These are phyloP conservation scores for Prunus mira DNA, from an alignment of 306 rosid species.

Conservation along the genomic window DNA sequence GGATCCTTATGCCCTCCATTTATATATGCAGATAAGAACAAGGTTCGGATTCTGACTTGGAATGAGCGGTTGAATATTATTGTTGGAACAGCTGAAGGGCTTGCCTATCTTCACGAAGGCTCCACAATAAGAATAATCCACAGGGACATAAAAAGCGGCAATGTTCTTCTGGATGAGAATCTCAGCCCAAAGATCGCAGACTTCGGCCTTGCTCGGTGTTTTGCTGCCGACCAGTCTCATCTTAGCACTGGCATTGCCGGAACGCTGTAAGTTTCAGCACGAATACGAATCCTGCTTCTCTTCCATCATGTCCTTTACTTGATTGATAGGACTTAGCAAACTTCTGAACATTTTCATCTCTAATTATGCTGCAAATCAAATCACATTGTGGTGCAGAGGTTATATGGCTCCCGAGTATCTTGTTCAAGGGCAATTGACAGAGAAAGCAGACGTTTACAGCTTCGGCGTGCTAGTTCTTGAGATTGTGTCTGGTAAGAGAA, in stretches of 20 bases:
- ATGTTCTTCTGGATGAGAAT: slow-evolving; percentile 77
- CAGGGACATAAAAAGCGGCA: slow-evolving; percentile 89
- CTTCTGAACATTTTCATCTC: background rate
- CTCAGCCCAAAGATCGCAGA: slow-evolving; percentile 79
- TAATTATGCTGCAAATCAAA: background rate
- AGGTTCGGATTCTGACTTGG: slow-evolving; percentile 64
- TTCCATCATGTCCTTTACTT: no score
- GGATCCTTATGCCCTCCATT: background rate
- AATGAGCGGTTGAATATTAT: slow-evolving; percentile 58
- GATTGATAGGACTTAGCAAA: no score
- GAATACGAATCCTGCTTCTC: no score
- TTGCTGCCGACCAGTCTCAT: slow-evolving; percentile 67
- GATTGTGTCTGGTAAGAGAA: slow-evolving; percentile 69
- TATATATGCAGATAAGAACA: slow-evolving; percentile 51
- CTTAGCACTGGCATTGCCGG: slow-evolving; percentile 92
- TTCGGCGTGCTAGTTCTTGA: slow-evolving; percentile 82
- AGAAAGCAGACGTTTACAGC: slow-evolving; percentile 81
- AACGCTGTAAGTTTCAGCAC: slow-evolving; percentile 61
- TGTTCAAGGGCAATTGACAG: slow-evolving; percentile 78
- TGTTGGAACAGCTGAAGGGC: slow-evolving; percentile 83
- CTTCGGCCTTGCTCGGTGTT: slow-evolving; percentile 85
- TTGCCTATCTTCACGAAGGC: slow-evolving; percentile 83
- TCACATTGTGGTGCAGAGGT: slow-evolving; percentile 42
- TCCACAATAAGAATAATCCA: slow-evolving; percentile 63
- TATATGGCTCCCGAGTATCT: slow-evolving; percentile 97